Evolutionary conservation across 129 eudicot genomes (phyloP).

Genomic region (Mikania micrantha): DNA sequence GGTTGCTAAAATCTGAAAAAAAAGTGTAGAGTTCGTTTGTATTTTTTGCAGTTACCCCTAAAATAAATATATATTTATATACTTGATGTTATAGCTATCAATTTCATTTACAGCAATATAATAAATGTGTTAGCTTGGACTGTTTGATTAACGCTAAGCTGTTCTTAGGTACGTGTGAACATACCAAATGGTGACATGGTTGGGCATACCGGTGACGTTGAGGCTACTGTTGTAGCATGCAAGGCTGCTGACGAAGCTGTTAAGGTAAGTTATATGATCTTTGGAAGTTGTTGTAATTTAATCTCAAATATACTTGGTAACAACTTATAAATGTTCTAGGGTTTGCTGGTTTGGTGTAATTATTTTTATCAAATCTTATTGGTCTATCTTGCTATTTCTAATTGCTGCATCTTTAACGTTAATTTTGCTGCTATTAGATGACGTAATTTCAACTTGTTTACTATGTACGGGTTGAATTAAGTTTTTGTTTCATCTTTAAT

Average conservation of each 20-base stretch:
- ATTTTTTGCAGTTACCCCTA: background rate
- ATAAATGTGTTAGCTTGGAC: background rate
- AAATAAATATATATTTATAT: background rate
- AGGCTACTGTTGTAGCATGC: conserved; percentile 85
- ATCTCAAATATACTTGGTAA: background rate
- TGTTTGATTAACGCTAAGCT: background rate
- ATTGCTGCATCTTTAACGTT: background rate
- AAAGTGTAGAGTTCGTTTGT: background rate
- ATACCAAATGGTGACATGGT: conserved; percentile 94
- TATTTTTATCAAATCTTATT: background rate
- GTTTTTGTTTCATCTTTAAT: background rate
- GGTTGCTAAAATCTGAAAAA: background rate
- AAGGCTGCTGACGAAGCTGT: conserved; percentile 95
- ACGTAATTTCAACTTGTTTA: background rate
- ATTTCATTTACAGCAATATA: background rate
- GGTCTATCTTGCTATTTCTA: background rate
- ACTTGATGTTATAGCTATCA: background rate
- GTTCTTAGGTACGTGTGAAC: conserved; percentile 78
- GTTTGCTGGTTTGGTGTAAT: background rate
- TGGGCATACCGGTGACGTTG: conserved; percentile 92
- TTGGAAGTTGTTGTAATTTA: background rate
- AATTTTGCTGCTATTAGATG: background rate
- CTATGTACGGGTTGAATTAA: background rate
- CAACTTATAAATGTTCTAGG: background rate
- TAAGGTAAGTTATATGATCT: conserved; percentile 42